Percentiles rank a stretch among this genome's conserved stretches.
Conservation (phyloP, 495 filamentous ascomycete genomes). For the Neurospora tetraspora region DNA sequence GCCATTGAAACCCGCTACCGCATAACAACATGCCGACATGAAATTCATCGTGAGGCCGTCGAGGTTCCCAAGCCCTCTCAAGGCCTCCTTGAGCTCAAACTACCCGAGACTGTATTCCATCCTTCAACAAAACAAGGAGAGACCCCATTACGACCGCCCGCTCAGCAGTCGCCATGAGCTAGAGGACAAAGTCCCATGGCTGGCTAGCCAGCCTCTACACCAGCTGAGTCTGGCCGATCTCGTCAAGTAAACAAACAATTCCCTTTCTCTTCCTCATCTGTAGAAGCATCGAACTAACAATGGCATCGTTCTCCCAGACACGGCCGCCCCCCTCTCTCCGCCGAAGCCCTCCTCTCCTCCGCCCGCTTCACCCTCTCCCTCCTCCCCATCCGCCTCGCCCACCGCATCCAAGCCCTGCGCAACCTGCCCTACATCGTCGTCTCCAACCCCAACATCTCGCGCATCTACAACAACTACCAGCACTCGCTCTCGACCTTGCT, state of each 20-base stretch:
- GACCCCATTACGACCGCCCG: background rate
- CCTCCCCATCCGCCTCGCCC: constrained; percentile 86
- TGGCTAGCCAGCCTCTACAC: constrained; percentile 71
- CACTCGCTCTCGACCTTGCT: constrained; percentile 84
- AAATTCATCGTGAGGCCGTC: constrained; percentile 26
- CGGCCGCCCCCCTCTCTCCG: constrained; percentile 79
- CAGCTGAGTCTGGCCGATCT: constrained; percentile 78
- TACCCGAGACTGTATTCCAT: background rate
- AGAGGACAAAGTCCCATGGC: constrained; percentile 62
- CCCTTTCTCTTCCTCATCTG: background rate
- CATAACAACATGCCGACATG: constrained; percentile 36
- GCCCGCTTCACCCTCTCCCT: constrained; percentile 93
- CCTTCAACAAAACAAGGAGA: background rate
- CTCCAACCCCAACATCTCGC: constrained; percentile 82
- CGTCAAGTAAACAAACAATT: constrained; percentile 53
- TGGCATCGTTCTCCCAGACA: constrained; percentile 41
- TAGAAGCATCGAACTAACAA: background rate
- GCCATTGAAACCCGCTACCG: background rate
- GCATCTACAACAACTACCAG: constrained; percentile 90
- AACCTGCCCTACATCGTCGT: constrained; percentile 97
- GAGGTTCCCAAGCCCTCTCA: constrained; percentile 24
- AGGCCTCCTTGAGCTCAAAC: constrained; percentile 11
- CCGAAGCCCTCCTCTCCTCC: constrained; percentile 67
- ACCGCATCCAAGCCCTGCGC: constrained; percentile 81
- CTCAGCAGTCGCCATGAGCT: constrained; percentile 12